phyloP scores from a whole-genome alignment of 164 flowering plant species.

The Taxillus chinensis region DNA sequence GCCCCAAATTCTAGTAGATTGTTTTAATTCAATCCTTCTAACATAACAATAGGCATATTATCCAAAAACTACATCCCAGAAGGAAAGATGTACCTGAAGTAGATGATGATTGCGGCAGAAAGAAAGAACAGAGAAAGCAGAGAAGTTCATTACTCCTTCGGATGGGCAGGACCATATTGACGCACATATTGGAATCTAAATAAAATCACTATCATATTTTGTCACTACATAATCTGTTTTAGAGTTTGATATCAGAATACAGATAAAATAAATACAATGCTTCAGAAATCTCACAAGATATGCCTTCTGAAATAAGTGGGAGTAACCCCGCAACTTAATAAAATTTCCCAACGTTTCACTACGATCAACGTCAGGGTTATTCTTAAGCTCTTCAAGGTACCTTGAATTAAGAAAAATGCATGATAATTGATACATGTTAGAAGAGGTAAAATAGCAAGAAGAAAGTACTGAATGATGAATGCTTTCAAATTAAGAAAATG shows the following conservation, averaged over 20 bases:
- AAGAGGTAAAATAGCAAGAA: no score
- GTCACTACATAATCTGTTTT: not conserved
- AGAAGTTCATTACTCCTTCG: slow-evolving; percentile 62
- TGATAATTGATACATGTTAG: not conserved
- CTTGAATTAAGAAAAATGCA: slow-evolving; percentile 18
- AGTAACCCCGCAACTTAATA: slow-evolving; percentile 62
- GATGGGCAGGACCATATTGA: slow-evolving; percentile 93
- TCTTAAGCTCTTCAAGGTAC: slow-evolving; percentile 70
- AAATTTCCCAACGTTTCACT: slow-evolving; percentile 78
- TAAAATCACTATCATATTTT: slow-evolving; percentile 1
- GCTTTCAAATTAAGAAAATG: no score
- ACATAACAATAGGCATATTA: no score
- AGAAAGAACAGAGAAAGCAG: slow-evolving; percentile 82
- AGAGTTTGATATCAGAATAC: not conserved
- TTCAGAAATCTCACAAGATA: slow-evolving; percentile 58
- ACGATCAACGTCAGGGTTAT: slow-evolving; percentile 70
- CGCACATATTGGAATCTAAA: slow-evolving; percentile 75
- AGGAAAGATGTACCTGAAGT: slow-evolving; percentile 58
- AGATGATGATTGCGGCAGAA: slow-evolving; percentile 90
- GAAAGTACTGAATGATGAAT: no score
- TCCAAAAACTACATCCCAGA: no score
- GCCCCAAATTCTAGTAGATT: no score
- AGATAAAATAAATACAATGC: not conserved
- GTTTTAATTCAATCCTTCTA: no score
- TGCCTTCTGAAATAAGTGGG: slow-evolving; percentile 75